Evolutionary conservation across 2,329 filamentous ascomycete species (phyloP), one percentile per base, ranked within the genome.

Genomic region (Aspergillus neotritici): DNA sequence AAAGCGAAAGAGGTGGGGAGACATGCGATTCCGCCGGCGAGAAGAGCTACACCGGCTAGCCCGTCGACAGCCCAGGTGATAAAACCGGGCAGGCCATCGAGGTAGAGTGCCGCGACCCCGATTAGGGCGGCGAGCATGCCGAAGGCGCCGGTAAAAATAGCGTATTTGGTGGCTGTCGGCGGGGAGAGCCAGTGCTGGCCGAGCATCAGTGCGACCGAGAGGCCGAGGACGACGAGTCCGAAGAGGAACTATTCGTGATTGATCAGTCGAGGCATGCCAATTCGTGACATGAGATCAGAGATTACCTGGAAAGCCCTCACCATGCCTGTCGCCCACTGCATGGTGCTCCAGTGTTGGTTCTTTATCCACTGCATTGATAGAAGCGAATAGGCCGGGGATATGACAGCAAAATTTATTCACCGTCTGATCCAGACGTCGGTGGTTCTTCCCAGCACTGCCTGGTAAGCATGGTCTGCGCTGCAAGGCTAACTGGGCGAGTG

Each of bases 1-100:
- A 17, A 33, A 16, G 28, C 37, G 28, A 5, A 15, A 7, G 6
- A 14, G 4, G 30, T 17, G 14, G 15, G 6, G 11, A 13, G 8
- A 48, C 56, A 12, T 51, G 57, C 56, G 37, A 57, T 51, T 12
- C 55, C 56, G 5, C 45, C 50, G 4, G 49, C 51, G 3, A 59
- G 40, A 21, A 56, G 46, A n/a, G 55, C 51, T 34, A 57, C 11
- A 7, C 35, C 17, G 1, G 52, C 46, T 1, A 59, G 34, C 1
- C 50, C 54, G 25, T 59, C 56, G 5, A 58, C 28, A 4, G 49
- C 44, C 48, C 46, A 54, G 2, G 45, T 50, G 11, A 56, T 34
- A 3, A 54, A 33, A 1, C 49, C 51, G 4, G 52, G 40, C 1
- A 54, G 36, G 1, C 44, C 38, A 1, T 43, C 38, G 8, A 51